Evolutionary conservation across 805 yeast species (phyloP).

Genomic region (Wickerhamiella qilinensis): DNA sequence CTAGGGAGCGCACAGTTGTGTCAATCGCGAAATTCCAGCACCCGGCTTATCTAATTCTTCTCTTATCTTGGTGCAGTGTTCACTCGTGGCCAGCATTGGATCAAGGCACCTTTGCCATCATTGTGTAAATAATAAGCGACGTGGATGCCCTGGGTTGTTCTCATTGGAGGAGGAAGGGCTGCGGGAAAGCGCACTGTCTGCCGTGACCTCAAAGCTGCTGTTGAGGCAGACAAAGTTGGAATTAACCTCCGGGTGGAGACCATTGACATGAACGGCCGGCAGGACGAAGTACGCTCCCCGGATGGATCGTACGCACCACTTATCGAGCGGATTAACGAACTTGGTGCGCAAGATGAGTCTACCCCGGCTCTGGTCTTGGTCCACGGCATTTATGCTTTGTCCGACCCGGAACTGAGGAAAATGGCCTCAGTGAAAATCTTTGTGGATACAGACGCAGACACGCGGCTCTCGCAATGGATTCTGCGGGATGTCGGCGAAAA

Average conservation of each 20-base stretch:
- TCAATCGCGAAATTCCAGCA: too few species aligned
- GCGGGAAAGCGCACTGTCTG: conserved; percentile 32
- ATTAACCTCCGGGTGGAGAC: conserved; percentile 10
- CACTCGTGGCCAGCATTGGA: not conserved
- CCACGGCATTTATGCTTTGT: conserved; percentile 70
- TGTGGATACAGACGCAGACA: conserved; percentile 73
- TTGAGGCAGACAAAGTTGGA: conserved; percentile 13
- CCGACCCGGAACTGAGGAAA: conserved; percentile 38
- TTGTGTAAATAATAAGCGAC: not conserved
- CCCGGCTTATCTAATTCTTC: not conserved
- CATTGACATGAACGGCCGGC: conserved; percentile 32
- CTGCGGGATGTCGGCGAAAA: conserved; percentile 19
- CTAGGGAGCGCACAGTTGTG: too few species aligned
- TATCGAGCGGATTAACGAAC: conserved; percentile 6
- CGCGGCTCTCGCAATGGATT: conserved; percentile 64
- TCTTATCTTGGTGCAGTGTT: not conserved
- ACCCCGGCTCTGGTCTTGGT: conserved; percentile 29
- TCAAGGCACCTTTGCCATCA: too few species aligned
- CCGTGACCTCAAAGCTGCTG: conserved; percentile 21
- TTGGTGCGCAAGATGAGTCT: not conserved
- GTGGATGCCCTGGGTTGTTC: conserved; percentile 20
- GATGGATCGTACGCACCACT: conserved; percentile 23
- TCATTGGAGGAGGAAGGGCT: conserved; percentile 49
- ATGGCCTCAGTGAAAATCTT: conserved; percentile 53
- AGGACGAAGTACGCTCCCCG: conserved; percentile 14